Evolutionary conservation across 2,329 filamentous ascomycete species (phyloP).

Genomic region (Emergomyces africanus): DNA sequence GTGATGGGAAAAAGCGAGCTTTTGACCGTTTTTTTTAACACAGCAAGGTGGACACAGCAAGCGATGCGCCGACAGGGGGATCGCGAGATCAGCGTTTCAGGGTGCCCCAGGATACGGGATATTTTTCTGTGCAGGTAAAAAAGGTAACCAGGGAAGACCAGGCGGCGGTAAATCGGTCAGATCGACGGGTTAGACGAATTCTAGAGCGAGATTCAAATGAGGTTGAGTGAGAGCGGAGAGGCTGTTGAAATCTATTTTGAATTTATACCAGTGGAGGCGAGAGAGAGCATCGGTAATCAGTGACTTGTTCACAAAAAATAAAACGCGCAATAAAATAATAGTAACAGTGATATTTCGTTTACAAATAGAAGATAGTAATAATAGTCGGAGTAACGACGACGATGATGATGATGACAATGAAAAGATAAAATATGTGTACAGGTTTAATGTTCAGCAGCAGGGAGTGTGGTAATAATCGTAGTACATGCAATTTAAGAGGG

Average conservation of each 20-base stretch:
- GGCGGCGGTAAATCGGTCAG: not conserved
- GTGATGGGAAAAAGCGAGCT: conserved; percentile 2
- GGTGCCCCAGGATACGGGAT: not conserved
- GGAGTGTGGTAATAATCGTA: not conserved
- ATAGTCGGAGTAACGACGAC: not conserved
- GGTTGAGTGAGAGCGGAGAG: not conserved
- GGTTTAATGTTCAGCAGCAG: not conserved
- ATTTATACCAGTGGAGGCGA: not conserved
- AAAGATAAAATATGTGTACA: not conserved
- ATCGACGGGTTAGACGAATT: not conserved
- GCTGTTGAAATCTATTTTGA: not conserved
- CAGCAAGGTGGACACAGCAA: not conserved
- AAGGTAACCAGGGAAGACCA: not conserved
- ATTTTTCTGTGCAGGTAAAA: not conserved
- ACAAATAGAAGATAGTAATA: too few relatives aligned
- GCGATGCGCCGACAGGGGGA: not conserved
- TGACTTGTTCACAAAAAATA: not conserved
- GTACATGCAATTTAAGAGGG: conserved; percentile 1
- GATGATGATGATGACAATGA: not conserved
- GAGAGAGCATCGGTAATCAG: not conserved
- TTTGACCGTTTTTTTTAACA: not conserved
- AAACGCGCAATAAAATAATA: not conserved
- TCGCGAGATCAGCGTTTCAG: not conserved
- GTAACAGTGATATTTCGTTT: not conserved
- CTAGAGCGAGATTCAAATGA: not conserved